Evolutionary conservation across 1,284 basidiomycete species (phyloP).

Genomic region (Singerocomus rubriflavus): DNA sequence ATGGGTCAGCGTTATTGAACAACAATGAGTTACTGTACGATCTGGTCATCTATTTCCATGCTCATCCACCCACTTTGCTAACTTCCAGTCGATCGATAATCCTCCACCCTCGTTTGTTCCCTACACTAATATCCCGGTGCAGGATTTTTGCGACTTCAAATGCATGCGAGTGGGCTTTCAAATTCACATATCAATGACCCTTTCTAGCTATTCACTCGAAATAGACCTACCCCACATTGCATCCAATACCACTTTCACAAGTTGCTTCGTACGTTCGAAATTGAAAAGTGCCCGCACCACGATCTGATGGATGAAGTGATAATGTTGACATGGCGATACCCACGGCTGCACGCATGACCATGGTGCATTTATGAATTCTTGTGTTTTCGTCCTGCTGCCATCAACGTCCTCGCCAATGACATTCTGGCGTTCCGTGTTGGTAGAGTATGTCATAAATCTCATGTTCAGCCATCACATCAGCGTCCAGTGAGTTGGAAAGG

Average conservation of each 20-base stretch:
- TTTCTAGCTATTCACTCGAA: neutral
- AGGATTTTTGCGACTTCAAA: neutral
- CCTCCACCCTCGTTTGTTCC: neutral
- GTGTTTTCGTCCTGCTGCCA: neutral
- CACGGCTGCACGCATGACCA: neutral
- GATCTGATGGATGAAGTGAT: neutral
- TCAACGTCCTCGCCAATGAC: neutral
- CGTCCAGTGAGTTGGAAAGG: no score
- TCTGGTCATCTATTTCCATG: neutral
- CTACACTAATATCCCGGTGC: neutral
- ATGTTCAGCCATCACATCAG: neutral
- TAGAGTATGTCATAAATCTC: neutral
- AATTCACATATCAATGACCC: neutral
- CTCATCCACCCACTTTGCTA: neutral
- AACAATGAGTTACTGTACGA: neutral
- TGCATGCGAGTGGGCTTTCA: conserved; percentile 5
- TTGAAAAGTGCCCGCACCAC: neutral
- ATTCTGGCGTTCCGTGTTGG: neutral
- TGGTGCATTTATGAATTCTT: neutral
- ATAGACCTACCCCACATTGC: neutral
- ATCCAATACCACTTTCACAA: neutral
- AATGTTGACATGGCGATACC: neutral
- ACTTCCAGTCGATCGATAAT: conserved; percentile 7
- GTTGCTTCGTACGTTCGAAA: neutral
- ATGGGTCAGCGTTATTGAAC: neutral